These are phyloP conservation scores for Pestalotiopsis sp. DNA, from an alignment of 2,329 filamentous ascomycete genomes.

Conservation along the genomic window DNA sequence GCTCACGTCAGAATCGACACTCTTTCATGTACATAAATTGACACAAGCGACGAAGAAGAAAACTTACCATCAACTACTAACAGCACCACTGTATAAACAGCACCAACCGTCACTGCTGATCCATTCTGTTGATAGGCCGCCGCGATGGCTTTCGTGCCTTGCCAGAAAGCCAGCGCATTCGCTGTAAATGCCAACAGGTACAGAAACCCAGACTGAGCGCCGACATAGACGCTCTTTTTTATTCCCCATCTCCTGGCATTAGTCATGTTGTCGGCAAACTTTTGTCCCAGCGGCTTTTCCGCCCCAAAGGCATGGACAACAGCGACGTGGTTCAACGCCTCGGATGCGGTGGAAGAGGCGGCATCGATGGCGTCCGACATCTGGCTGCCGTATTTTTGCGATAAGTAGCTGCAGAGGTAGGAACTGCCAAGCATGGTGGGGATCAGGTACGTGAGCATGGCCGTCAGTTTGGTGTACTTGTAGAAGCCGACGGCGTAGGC, in stretches of 20 bases:
- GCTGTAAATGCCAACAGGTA: slow-evolving; percentile 71
- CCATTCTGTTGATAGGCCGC: slow-evolving; percentile 19
- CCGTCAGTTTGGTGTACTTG: slow-evolving; percentile 63
- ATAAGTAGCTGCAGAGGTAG: slow-evolving; percentile 55
- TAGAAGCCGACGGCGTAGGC: slow-evolving; percentile 70
- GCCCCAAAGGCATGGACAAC: slow-evolving; percentile 68
- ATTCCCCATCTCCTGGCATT: slow-evolving; percentile 53
- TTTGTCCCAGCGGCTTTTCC: slow-evolving; percentile 58
- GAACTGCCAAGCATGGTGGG: slow-evolving; percentile 66
- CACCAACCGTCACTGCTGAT: slow-evolving; percentile 33
- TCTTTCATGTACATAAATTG: background rate
- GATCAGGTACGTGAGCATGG: slow-evolving; percentile 64
- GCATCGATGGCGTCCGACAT: slow-evolving; percentile 57
- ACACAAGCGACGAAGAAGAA: slow-evolving; percentile 27
- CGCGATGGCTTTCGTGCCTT: slow-evolving; percentile 59
- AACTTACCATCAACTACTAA: slow-evolving; percentile 49
- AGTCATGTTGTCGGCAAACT: slow-evolving; percentile 56
- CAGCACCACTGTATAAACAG: slow-evolving; percentile 55
- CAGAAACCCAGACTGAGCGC: slow-evolving; percentile 60
- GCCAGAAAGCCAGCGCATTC: slow-evolving; percentile 70
- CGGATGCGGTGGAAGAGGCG: slow-evolving; percentile 65
- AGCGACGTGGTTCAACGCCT: slow-evolving; percentile 60
- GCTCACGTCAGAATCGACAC: slow-evolving; percentile 30
- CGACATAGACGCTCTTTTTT: slow-evolving; percentile 60
- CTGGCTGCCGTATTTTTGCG: slow-evolving; percentile 50